Evolutionary conservation across 441 rosid genomes (phyloP).

Genomic region (Bruguiera hainesii): DNA sequence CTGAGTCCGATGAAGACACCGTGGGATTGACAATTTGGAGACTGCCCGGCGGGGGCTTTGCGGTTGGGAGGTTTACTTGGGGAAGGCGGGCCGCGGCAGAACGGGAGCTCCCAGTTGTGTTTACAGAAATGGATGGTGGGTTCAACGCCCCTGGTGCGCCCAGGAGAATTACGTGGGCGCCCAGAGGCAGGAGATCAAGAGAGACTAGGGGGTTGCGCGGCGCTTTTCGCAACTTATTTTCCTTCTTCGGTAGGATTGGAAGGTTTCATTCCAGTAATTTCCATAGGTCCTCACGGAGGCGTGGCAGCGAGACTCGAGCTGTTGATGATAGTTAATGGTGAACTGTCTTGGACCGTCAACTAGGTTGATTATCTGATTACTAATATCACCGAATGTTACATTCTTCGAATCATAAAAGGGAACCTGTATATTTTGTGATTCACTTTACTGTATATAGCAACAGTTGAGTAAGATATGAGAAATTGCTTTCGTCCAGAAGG

Average conservation of each 20-base stretch:
- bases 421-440: slow-evolving; percentile 3
- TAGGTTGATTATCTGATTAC: slow-evolving; percentile 12
- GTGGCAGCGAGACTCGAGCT: slow-evolving; percentile 16
- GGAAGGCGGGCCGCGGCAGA: slow-evolving; percentile 42
- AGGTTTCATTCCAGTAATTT: slow-evolving; percentile 10
- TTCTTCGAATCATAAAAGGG: slow-evolving; percentile 25
- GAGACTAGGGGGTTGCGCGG: slow-evolving; percentile 45
- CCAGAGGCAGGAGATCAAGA: slow-evolving; percentile 46
- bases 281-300: slow-evolving; percentile 35
- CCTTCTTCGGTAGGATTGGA: slow-evolving; percentile 49
- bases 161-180: slow-evolving; percentile 49
- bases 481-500: slow-evolving; percentile 7
- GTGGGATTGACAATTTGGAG: slow-evolving; percentile 61
- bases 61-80: slow-evolving; percentile 57
- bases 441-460: slow-evolving; percentile 41
- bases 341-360: slow-evolving; percentile 2
- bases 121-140: slow-evolving; percentile 67
- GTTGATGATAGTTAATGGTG: slow-evolving; percentile 32
- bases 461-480: slow-evolving; percentile 18
- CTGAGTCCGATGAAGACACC: slow-evolving; percentile 30
- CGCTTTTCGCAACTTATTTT: slow-evolving; percentile 38
- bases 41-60: slow-evolving; percentile 65
- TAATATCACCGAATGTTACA: slow-evolving; percentile 18
- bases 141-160: slow-evolving; percentile 43
- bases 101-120: slow-evolving; percentile 55